Evolutionary conservation across 495 filamentous ascomycete genomes (phyloP).

Genomic region (Glarea lozoyensis): DNA sequence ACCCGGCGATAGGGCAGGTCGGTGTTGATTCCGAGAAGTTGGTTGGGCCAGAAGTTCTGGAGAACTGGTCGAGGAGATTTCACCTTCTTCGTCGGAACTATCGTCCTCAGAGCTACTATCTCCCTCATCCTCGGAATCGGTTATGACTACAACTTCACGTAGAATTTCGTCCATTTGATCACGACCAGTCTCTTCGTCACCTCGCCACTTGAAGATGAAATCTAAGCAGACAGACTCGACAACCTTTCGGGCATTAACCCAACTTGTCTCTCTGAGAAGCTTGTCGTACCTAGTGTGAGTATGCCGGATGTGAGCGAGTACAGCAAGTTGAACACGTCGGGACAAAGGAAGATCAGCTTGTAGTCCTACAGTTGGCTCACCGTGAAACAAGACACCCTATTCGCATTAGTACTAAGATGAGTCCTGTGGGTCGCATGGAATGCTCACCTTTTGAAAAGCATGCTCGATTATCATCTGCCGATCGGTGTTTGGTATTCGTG

Average conservation of each 20-base stretch:
- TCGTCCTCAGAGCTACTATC: conserved; percentile 21
- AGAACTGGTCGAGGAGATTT: conserved; percentile 18
- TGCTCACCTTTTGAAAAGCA: conserved; percentile 71
- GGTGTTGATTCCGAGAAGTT: conserved; percentile 11
- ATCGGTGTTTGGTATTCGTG: conserved; percentile 73
- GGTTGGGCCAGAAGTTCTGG: conserved; percentile 7
- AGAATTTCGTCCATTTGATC: conserved; percentile 72
- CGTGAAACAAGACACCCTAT: conserved; percentile 21
- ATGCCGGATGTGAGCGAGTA: conserved; percentile 80
- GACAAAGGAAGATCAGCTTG: conserved; percentile 55
- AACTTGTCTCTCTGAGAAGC: conserved; percentile 54
- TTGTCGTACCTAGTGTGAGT: conserved; percentile 79
- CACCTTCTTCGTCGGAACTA: conserved; percentile 20
- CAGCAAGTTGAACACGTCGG: conserved; percentile 72
- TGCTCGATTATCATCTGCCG: conserved; percentile 67
- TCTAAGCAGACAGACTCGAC: conserved; percentile 65
- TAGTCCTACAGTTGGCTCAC: conserved; percentile 54
- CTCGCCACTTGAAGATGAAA: conserved; percentile 77
- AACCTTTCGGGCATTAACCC: conserved; percentile 57
- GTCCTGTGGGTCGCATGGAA: background rate
- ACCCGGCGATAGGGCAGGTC: background rate
- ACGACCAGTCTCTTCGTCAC: conserved; percentile 70
- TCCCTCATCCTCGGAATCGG: conserved; percentile 65
- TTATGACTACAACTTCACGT: conserved; percentile 72
- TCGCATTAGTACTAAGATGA: conserved; percentile 10